Conservation (phyloP, 2,329 filamentous ascomycete species). For the Pseudohalonectria lignicola region DNA sequence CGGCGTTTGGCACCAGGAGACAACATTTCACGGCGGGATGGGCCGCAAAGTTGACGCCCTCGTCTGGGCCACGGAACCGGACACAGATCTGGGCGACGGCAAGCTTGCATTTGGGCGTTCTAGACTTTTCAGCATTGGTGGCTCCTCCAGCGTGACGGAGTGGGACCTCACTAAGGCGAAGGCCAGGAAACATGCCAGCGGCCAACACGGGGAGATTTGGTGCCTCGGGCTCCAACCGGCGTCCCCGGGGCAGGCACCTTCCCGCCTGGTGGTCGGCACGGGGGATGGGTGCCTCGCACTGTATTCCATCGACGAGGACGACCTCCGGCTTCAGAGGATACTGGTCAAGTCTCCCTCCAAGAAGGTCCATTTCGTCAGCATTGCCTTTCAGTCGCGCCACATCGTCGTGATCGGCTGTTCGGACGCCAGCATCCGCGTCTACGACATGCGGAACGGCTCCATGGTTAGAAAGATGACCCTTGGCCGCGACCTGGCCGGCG, state of each 20-base stretch:
- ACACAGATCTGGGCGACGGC: slow-evolving; percentile 54
- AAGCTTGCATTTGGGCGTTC: slow-evolving; percentile 54
- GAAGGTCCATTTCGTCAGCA: slow-evolving; percentile 80
- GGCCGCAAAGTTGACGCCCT: slow-evolving; percentile 84
- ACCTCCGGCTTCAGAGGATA: slow-evolving; percentile 69
- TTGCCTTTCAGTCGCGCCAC: slow-evolving; percentile 78
- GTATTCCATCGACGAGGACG: slow-evolving; percentile 75
- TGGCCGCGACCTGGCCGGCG: slow-evolving; percentile 65
- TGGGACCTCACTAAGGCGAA: slow-evolving; percentile 80
- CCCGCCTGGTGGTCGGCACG: slow-evolving; percentile 64
- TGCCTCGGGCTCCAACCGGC: slow-evolving; percentile 81
- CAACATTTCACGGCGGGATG: slow-evolving; percentile 70
- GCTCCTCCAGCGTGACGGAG: slow-evolving; percentile 84
- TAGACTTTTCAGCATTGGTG: slow-evolving; percentile 91
- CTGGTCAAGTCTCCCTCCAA: slow-evolving; percentile 57
- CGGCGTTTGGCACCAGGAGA: slow-evolving; percentile 83
- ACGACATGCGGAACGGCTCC: slow-evolving; percentile 70
- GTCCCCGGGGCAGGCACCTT: slow-evolving; percentile 16
- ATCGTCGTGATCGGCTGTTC: slow-evolving; percentile 83
- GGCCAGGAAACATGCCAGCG: slow-evolving; percentile 72
- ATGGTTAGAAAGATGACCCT: slow-evolving; percentile 75
- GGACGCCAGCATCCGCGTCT: slow-evolving; percentile 90
- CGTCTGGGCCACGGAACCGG: slow-evolving; percentile 80
- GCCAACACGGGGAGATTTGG: slow-evolving; percentile 95
- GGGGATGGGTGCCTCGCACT: slow-evolving; percentile 84